A percentile compares a stretch with the other conserved stretches of the same genome.
Evolutionary conservation across 2,329 filamentous ascomycete genomes (phyloP).

Genomic region (Cadophora sp.): DNA sequence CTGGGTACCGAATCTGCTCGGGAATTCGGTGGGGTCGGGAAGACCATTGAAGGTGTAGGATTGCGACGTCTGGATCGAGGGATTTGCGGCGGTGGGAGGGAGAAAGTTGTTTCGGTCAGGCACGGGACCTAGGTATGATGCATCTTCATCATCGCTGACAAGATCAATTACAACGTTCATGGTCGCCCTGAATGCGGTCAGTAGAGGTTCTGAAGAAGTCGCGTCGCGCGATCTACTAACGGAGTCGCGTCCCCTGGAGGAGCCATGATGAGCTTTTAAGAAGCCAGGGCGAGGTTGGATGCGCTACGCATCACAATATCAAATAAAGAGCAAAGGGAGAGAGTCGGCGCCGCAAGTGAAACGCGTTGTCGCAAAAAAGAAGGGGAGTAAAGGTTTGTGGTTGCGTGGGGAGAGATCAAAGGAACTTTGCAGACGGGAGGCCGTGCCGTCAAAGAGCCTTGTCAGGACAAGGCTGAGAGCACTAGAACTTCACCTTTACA

Average conservation of each 20-base stretch:
- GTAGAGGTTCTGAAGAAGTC: conserved; percentile 9
- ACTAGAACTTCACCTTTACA: not conserved
- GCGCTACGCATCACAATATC: not conserved
- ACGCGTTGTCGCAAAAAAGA: not conserved
- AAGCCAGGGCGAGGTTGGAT: not conserved
- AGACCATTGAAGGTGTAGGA: conserved; percentile 2
- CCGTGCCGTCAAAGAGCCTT: not conserved
- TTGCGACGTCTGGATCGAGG: not conserved
- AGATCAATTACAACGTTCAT: conserved; percentile 5
- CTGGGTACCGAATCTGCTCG: not conserved
- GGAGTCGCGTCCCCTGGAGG: not conserved
- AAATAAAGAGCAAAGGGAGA: not conserved
- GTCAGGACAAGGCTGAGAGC: conserved; percentile 11
- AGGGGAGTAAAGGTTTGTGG: not conserved
- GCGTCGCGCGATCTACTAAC: conserved; percentile 20
- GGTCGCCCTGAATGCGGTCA: not conserved
- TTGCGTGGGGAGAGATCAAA: conserved; percentile 7
- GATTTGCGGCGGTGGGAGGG: not conserved
- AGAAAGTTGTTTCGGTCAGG: conserved; percentile 4
- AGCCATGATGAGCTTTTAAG: not conserved
- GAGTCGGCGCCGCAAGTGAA: not conserved
- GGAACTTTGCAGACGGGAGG: not conserved
- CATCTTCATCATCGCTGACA: conserved; percentile 10
- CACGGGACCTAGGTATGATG: not conserved
- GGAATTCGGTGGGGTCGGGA: conserved; percentile 6